phyloP scores from a whole-genome alignment of 169 alveolate genomes.

The Blepharisma undulans region DNA sequence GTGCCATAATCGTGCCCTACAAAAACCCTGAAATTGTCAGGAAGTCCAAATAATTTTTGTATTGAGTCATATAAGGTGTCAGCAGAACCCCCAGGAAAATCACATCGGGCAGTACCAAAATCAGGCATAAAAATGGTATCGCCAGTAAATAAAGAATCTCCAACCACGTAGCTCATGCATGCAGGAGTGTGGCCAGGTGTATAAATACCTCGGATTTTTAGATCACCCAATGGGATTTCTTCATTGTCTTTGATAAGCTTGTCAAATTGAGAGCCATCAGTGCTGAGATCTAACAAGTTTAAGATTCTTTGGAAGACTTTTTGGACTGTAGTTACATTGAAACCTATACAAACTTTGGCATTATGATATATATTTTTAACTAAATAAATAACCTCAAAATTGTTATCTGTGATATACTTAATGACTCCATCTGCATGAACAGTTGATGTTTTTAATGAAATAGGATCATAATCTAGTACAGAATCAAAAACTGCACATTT shows the following conservation, averaged over 20 bases:
- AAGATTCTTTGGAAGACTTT: neutral
- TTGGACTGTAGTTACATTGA: slow-evolving; percentile 7
- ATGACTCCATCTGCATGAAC: slow-evolving; percentile 6
- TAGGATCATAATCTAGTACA: neutral
- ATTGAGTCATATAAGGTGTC: neutral
- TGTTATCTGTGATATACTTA: neutral
- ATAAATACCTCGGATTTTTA: neutral
- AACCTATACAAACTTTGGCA: neutral
- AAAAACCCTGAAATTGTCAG: neutral
- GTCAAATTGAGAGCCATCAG: slow-evolving; percentile 3
- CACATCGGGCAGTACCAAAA: slow-evolving; percentile 11
- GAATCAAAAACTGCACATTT: neutral
- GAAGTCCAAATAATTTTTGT: neutral
- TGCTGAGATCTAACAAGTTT: neutral
- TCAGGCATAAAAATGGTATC: slow-evolving; percentile 34
- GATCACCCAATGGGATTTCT: neutral
- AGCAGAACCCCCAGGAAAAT: slow-evolving; percentile 30
- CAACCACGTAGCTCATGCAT: neutral
- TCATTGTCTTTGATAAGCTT: neutral
- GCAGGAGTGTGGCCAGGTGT: slow-evolving; percentile 35
- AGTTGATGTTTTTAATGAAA: neutral
- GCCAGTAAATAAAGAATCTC: slow-evolving; percentile 2
- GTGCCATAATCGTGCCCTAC: slow-evolving; percentile 32
- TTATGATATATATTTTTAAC: no score
- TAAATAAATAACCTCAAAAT: neutral